These are phyloP conservation scores for Penicillium concentricum DNA, from an alignment of 2,329 filamentous ascomycete genomes.

Conservation along the genomic window DNA sequence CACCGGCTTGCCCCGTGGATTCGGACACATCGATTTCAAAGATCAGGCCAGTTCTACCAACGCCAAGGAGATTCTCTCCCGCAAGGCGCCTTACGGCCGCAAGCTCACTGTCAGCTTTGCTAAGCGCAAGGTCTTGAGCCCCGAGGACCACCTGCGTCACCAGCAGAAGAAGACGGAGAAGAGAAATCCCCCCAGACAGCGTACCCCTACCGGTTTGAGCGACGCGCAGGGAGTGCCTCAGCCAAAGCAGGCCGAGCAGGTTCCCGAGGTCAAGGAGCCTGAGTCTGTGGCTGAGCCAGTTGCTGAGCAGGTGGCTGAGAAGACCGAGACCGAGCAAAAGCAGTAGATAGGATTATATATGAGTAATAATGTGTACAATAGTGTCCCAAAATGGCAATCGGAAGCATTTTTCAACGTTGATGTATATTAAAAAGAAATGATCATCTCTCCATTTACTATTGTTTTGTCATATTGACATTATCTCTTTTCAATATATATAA, in stretches of 20 bases:
- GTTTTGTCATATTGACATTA: too few species aligned
- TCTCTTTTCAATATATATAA: not conserved
- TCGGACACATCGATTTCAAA: conserved; percentile 78
- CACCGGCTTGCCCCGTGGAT: conserved; percentile 78
- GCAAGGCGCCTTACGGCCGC: conserved; percentile 64
- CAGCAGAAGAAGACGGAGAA: not conserved
- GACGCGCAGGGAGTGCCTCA: not conserved
- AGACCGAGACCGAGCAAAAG: not conserved
- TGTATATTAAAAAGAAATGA: not conserved
- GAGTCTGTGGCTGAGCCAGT: not conserved
- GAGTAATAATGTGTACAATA: not conserved
- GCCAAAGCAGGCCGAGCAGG: not conserved
- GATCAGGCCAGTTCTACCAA: conserved; percentile 63
- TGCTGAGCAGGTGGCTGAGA: not conserved
- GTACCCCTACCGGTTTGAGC: not conserved
- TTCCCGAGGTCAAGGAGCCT: not conserved
- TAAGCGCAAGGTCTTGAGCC: conserved; percentile 30
- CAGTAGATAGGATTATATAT: not conserved
- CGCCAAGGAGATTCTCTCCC: conserved; percentile 57
- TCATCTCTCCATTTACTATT: not conserved
- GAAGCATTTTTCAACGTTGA: not conserved
- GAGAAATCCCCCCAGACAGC: not conserved
- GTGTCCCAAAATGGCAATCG: not conserved
- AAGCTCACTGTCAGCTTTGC: conserved; percentile 63
- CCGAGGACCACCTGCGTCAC: not conserved